Base-by-base conservation (phyloP, 768 basidiomycete species). In the Macrolepiota fuliginosa region DNA sequence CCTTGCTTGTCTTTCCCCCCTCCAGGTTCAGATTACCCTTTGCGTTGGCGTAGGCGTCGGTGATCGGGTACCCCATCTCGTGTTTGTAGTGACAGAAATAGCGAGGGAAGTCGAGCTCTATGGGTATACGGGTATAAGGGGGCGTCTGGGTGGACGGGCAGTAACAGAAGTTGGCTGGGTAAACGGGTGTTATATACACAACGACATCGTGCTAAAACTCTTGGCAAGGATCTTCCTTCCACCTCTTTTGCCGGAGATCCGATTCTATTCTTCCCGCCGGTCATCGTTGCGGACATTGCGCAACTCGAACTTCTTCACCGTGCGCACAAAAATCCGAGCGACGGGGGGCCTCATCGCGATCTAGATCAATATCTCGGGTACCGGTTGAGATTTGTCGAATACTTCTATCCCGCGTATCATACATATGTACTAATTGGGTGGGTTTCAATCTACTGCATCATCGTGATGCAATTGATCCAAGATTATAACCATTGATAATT, bases 1-100 rank as follows among this genome's bases (percentile, higher is more conserved):
- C 63, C 53, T 61, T 68, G 62, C 66, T 70, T 67, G 63, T n/a
- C 51, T 54, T 35, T 42, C 54, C 57, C 63, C 40, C 1, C 54
- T 58, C 50, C 47, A 62, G 12, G 54, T 22, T 56, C 60, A 64
- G 61, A 53, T 65, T 37, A 62, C 67, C 62, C 61, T 61, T 62
- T 59, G 58, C 64, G 54, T 55, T 64, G 50, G 47, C 56, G 47
- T 68, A 42, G 29, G 54, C 42, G 53, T 57, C 53, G 27, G 52
- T 17, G 32, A 53, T 53, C 29, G 39, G 59, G 27, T 54, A 29
- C 22, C 51, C 59, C 59, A 52, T 52, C 25, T 32, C 25, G n/a
- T 19, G 51, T 3, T 45, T 45, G 42, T 9, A 11, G 10, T 52
- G 46, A 15, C 27, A 35, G n/a, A 53, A n/a, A 57, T 40, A 49